Conservation (phyloP, 345 rosid genomes). For the Rhodamnia argentea region DNA sequence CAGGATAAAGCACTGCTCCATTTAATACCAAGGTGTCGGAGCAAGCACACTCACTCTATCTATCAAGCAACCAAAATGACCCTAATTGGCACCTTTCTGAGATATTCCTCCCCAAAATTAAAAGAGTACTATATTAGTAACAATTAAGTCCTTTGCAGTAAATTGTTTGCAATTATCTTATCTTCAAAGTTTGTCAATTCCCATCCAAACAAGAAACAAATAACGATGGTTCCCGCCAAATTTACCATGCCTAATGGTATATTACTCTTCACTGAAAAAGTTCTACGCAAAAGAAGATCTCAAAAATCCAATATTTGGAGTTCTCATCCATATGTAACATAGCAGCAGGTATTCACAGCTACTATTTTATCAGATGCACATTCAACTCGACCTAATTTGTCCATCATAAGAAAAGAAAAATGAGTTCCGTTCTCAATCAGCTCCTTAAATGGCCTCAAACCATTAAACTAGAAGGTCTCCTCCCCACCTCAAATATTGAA, state of each 20-base stretch:
- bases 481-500: too few species aligned
- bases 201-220: not conserved
- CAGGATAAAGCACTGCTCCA: not conserved
- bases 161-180: not conserved
- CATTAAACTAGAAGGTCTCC: too few species aligned
- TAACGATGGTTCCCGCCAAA: too few species aligned
- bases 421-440: not conserved
- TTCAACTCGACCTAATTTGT: not conserved
- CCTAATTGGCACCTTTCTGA: not conserved
- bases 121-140: too few species aligned
- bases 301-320: not conserved
- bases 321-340: not conserved
- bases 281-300: not conserved
- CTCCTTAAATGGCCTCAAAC: too few species aligned
- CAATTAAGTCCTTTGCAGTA: not conserved
- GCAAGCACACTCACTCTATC: not conserved
- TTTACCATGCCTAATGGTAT: too few species aligned
- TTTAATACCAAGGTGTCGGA: not conserved
- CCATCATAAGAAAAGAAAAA: not conserved
- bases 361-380: not conserved
- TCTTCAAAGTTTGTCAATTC: not conserved
- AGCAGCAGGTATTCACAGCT: not conserved
- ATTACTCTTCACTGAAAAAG: too few species aligned
- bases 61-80: not conserved
- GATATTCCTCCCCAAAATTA: not conserved